phyloP scores from a whole-genome alignment of 192 early-diverging fungal species.

The Podila verticillata region DNA sequence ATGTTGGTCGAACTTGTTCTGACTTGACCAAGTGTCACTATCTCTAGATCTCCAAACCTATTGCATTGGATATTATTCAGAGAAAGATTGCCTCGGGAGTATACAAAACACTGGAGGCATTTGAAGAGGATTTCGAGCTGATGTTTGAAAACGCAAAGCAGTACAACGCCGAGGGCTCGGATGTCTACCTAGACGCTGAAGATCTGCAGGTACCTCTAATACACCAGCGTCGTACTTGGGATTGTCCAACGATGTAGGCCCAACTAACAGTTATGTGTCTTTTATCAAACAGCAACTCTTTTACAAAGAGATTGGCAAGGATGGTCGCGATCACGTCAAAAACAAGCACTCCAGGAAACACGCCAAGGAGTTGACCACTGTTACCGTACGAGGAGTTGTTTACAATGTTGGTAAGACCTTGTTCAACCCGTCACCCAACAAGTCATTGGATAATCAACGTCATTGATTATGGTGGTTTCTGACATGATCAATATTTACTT shows the following conservation, averaged over 20 bases:
- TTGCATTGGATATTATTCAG: constrained; percentile 43
- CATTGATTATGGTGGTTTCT: background rate
- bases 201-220: constrained; percentile 52
- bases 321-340: constrained; percentile 11
- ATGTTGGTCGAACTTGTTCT: no score
- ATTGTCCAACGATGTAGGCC: no score
- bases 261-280: background rate
- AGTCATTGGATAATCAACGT: no score
- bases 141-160: constrained; percentile 92
- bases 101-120: constrained; percentile 71
- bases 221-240: no score
- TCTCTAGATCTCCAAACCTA: constrained; percentile 17
- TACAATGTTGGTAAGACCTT: constrained; percentile 30
- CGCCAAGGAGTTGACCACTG: constrained; percentile 19
- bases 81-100: constrained; percentile 68
- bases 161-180: constrained; percentile 89
- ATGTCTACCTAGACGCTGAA: constrained; percentile 86
- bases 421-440: no score
- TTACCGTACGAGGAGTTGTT: constrained; percentile 9
- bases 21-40: background rate
- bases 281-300: constrained; percentile 24
- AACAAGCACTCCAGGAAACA: constrained; percentile 31
- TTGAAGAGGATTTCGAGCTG: constrained; percentile 79
- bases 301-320: constrained; percentile 51
- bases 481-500: background rate